Conservation (phyloP, 2,329 filamentous ascomycete species). For the Stachybotrys chlorohalonatus region DNA sequence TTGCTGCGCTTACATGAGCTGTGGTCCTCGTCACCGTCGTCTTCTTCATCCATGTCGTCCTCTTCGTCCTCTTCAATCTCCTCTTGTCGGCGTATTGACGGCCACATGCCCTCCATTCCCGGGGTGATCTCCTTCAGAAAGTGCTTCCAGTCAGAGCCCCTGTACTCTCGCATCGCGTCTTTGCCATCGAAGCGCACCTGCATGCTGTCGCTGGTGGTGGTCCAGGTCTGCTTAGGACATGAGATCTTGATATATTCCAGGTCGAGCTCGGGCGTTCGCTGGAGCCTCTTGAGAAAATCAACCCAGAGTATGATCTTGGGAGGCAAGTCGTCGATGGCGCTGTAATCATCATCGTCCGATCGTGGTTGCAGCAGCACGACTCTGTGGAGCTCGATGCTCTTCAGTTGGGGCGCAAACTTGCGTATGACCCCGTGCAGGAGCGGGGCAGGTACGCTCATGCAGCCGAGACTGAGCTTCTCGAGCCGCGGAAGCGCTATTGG, state of each 20-base stretch:
- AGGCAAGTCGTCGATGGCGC: neutral
- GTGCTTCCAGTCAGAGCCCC: slow-evolving; percentile 24
- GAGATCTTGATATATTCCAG: slow-evolving; percentile 19
- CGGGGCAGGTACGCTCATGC: slow-evolving; percentile 16
- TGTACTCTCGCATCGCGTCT: slow-evolving; percentile 12
- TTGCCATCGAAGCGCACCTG: slow-evolving; percentile 6
- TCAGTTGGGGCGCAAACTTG: slow-evolving; percentile 35
- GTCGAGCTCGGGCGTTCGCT: slow-evolving; percentile 18
- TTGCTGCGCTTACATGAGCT: neutral
- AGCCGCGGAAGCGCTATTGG: slow-evolving; percentile 24
- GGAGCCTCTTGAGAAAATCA: slow-evolving; percentile 25
- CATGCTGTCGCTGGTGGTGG: neutral
- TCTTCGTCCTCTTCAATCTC: neutral
- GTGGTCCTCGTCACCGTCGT: no score
- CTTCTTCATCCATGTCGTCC: neutral
- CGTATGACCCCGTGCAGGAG: slow-evolving; percentile 23
- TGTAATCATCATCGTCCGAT: slow-evolving; percentile 1
- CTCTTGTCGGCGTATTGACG: neutral
- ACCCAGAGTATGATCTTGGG: slow-evolving; percentile 27
- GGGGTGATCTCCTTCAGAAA: slow-evolving; percentile 21
- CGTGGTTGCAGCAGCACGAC: slow-evolving; percentile 18
- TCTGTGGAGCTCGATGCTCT: slow-evolving; percentile 35
- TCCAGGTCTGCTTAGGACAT: neutral
- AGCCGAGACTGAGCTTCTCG: slow-evolving; percentile 34
- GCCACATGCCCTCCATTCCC: slow-evolving; percentile 6